phyloP scores from a whole-genome alignment of 2,329 filamentous ascomycete species.

The Talaromyces sp. region DNA sequence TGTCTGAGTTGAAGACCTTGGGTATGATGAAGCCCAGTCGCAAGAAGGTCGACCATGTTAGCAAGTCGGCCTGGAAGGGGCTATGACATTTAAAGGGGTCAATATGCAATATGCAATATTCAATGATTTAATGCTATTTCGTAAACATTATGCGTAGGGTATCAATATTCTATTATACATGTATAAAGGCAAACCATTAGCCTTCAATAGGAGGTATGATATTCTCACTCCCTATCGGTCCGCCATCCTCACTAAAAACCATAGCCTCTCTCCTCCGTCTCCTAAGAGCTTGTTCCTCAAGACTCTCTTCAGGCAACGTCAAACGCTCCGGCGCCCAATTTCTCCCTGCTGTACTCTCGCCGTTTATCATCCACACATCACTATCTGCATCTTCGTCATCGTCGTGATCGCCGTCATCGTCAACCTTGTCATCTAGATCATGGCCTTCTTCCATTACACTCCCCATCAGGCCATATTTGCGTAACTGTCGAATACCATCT shows the following conservation, averaged over 20 bases:
- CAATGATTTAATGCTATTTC: neutral
- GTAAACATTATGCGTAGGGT: constrained; percentile 23
- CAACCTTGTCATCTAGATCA: constrained; percentile 29
- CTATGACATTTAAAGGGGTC: constrained; percentile 22
- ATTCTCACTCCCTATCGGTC: constrained; percentile 68
- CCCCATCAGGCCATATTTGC: constrained; percentile 42
- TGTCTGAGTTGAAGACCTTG: constrained; percentile 80
- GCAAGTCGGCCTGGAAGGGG: constrained; percentile 79
- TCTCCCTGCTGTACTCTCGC: constrained; percentile 50
- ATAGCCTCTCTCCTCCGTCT: constrained; percentile 81
- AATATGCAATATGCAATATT: neutral
- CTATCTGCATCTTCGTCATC: constrained; percentile 51
- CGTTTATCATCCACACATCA: constrained; percentile 52
- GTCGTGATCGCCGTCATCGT: constrained; percentile 48
- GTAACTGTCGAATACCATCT: constrained; percentile 41
- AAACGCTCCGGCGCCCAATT: constrained; percentile 28
- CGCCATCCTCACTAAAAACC: constrained; percentile 82
- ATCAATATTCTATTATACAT: constrained; percentile 27
- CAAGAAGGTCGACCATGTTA: constrained; percentile 88
- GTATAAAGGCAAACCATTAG: neutral
- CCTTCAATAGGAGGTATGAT: constrained; percentile 58
- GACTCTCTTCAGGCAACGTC: constrained; percentile 32
- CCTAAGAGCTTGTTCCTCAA: constrained; percentile 64
- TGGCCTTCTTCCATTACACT: constrained; percentile 45
- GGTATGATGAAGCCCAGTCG: constrained; percentile 85